phyloP scores from a whole-genome alignment of 2,329 filamentous ascomycete species.

The Nemania sp. region DNA sequence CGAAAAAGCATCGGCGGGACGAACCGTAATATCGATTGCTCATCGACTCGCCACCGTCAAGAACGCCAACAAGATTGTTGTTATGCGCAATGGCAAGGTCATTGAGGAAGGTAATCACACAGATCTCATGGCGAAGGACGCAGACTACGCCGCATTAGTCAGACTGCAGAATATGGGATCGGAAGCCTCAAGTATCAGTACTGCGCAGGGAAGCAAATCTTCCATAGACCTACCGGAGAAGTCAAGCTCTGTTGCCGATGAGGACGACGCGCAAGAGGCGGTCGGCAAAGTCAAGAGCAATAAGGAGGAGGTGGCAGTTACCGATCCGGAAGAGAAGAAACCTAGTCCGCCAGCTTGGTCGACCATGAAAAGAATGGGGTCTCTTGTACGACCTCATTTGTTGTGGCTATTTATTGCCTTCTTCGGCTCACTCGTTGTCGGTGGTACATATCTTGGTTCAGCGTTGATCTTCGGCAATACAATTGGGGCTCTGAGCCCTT shows the following conservation, averaged over 20 bases:
- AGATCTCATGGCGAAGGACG: constrained; percentile 61
- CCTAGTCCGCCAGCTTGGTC: constrained; percentile 49
- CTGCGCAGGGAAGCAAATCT: constrained; percentile 46
- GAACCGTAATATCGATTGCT: constrained; percentile 77
- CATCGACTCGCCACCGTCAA: constrained; percentile 71
- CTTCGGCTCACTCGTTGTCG: constrained; percentile 64
- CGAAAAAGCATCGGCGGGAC: constrained; percentile 50
- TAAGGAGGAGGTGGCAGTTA: constrained; percentile 29
- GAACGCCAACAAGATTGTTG: constrained; percentile 74
- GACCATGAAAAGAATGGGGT: constrained; percentile 55
- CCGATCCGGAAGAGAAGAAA: constrained; percentile 27
- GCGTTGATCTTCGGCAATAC: constrained; percentile 68
- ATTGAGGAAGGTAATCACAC: constrained; percentile 73
- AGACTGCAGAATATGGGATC: constrained; percentile 51
- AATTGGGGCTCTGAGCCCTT: constrained; percentile 63
- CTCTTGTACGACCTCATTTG: constrained; percentile 56
- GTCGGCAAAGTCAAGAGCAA: constrained; percentile 27
- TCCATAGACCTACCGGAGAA: constrained; percentile 54
- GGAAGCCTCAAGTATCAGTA: constrained; percentile 51
- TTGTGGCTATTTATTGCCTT: constrained; percentile 57
- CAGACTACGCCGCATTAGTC: constrained; percentile 51
- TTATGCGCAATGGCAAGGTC: constrained; percentile 69
- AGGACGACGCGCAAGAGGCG: constrained; percentile 36
- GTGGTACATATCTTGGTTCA: constrained; percentile 64
- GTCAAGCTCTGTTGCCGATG: constrained; percentile 31